Percentiles rank a stretch among this genome's conserved stretches.
Evolutionary conservation across 495 filamentous ascomycete genomes (phyloP).

Genomic region (Trichoderma asperelloides): DNA sequence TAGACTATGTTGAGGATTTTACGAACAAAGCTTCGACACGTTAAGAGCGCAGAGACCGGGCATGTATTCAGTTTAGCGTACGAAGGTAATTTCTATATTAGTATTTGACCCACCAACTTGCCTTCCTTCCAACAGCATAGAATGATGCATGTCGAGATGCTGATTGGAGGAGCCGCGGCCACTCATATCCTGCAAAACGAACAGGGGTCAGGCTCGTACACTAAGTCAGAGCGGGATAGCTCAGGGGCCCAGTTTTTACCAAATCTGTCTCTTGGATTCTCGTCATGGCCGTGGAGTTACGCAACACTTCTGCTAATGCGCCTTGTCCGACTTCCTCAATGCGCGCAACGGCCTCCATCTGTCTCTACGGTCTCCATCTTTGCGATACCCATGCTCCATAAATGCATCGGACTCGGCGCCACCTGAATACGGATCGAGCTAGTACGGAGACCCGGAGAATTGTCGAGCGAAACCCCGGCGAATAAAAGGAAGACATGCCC

Average conservation of each 20-base stretch:
- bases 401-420: background rate
- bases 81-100: background rate
- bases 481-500: background rate
- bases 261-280: background rate
- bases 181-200: background rate
- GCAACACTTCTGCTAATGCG: background rate
- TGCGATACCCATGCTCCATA: background rate
- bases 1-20: background rate
- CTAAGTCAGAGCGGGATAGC: slow-evolving; percentile 13
- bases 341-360: background rate
- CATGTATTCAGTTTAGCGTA: background rate
- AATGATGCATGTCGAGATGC: background rate
- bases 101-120: too few relatives aligned
- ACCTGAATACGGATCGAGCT: background rate
- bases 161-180: background rate
- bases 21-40: background rate
- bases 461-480: background rate
- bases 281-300: background rate
- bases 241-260: background rate
- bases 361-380: background rate
- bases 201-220: slow-evolving; percentile 19
- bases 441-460: background rate
- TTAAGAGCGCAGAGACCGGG: background rate
- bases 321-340: background rate
- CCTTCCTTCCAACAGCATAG: background rate